These are phyloP conservation scores for Diaporthe sp. DNA, from an alignment of 2,329 filamentous ascomycete genomes.

Conservation along the genomic window DNA sequence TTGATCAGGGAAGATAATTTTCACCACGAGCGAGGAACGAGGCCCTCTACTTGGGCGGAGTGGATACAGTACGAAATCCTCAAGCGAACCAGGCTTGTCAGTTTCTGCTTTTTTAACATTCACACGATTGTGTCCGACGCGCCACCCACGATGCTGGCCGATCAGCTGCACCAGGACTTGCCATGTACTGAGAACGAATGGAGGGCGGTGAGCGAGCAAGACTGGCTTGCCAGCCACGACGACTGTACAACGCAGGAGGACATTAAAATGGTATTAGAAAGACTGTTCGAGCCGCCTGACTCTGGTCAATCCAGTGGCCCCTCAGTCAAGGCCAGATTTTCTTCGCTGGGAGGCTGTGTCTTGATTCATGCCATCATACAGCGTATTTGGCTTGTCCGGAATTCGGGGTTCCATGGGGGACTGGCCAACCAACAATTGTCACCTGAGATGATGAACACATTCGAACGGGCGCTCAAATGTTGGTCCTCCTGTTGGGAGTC, in stretches of 20 bases:
- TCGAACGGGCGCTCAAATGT: constrained; percentile 2
- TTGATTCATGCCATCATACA: constrained; percentile 19
- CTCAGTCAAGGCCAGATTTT: not conserved
- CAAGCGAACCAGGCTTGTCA: constrained; percentile 6
- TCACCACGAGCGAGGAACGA: not conserved
- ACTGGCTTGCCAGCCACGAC: not conserved
- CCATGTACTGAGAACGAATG: constrained; percentile 11
- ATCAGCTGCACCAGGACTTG: not conserved
- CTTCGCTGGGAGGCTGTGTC: constrained; percentile 4
- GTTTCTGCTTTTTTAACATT: not conserved
- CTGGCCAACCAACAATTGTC: not conserved
- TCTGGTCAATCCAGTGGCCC: not conserved
- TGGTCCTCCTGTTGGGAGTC: not conserved
- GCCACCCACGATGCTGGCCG: constrained; percentile 3
- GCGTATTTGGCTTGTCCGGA: not conserved
- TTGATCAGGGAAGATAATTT: not conserved
- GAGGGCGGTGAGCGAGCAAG: not conserved
- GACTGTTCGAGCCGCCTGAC: not conserved
- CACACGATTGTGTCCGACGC: not conserved
- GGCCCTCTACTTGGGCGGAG: not conserved
- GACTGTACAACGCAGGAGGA: not conserved
- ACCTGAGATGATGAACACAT: constrained; percentile 13
- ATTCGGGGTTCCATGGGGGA: not conserved
- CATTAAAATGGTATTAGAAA: not conserved
- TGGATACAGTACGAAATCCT: not conserved